A percentile compares a stretch with the other conserved stretches of the same genome.
Conservation (phyloP, 441 rosid genomes). For the Erodium texanum region DNA sequence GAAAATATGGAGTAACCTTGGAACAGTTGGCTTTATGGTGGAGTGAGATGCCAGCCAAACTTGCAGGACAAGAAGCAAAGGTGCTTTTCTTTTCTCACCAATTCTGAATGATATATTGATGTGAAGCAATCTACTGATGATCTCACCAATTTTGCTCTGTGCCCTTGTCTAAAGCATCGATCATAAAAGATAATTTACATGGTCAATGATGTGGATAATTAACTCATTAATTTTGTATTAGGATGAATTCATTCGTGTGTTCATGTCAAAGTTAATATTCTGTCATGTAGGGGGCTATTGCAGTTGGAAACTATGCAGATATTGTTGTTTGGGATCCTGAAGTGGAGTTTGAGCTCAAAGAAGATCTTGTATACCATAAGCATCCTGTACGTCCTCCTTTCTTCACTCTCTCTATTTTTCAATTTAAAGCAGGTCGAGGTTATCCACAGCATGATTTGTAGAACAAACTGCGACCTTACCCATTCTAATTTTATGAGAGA, state of each 20-base stretch:
- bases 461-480: too few relatives aligned
- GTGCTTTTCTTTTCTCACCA: conserved; percentile 25
- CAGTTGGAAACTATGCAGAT: conserved; percentile 72
- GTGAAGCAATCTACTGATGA: too few relatives aligned
- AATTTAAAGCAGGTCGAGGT: background rate
- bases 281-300: conserved; percentile 55
- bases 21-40: conserved; percentile 77
- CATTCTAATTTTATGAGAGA: too few relatives aligned
- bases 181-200: too few relatives aligned
- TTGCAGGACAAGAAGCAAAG: conserved; percentile 59
- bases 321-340: conserved; percentile 80
- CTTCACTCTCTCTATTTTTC: background rate
- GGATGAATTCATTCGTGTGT: background rate
- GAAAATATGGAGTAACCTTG: conserved; percentile 55
- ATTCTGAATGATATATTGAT: background rate
- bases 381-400: conserved; percentile 47
- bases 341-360: conserved; percentile 45
- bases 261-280: background rate
- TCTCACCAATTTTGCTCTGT: too few relatives aligned
- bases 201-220: background rate
- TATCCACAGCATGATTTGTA: too few relatives aligned
- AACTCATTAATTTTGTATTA: background rate
- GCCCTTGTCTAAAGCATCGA: too few relatives aligned
- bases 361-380: conserved; percentile 57
- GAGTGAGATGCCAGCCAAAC: conserved; percentile 84